Conservation (phyloP, 2,329 filamentous ascomycete species). For the Stylonectria norvegica region DNA sequence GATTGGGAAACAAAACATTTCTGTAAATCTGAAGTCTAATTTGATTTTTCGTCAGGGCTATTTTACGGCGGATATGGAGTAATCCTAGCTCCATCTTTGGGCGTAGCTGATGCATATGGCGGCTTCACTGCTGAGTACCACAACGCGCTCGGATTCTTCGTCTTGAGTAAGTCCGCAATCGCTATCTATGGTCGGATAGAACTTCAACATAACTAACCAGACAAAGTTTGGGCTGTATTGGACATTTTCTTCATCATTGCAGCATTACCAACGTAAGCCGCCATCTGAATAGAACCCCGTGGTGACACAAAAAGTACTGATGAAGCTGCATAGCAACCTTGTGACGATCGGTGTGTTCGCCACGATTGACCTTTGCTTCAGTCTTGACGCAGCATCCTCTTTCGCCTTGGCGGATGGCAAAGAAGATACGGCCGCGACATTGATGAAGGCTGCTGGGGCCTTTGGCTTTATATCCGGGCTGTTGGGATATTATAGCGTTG, state of each 20-base stretch:
- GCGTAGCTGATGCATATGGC: slow-evolving; percentile 8
- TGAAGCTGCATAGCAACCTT: slow-evolving; percentile 15
- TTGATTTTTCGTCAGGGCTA: no score
- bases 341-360: slow-evolving; percentile 27
- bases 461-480: slow-evolving; percentile 27
- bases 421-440: background rate
- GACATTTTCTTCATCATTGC: slow-evolving; percentile 28
- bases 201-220: accelerated
- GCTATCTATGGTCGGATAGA: background rate
- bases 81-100: slow-evolving; percentile 5
- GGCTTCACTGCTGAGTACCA: slow-evolving; percentile 9
- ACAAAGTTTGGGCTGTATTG: slow-evolving; percentile 27
- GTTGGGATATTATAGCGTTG: slow-evolving; percentile 24
- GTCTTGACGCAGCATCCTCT: slow-evolving; percentile 20
- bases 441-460: slow-evolving; percentile 21
- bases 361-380: slow-evolving; percentile 24
- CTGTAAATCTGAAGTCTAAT: no score
- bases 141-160: slow-evolving; percentile 11
- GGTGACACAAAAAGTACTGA: slow-evolving; percentile 2
- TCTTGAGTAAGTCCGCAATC: slow-evolving; percentile 3
- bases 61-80: slow-evolving; percentile 12
- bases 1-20: no score
- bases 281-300: accelerated
- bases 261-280: slow-evolving; percentile 19
- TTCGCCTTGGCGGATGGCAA: slow-evolving; percentile 28